Conservation (phyloP, 176 grass and related monocot species). For the Oropetium thomaeum region DNA sequence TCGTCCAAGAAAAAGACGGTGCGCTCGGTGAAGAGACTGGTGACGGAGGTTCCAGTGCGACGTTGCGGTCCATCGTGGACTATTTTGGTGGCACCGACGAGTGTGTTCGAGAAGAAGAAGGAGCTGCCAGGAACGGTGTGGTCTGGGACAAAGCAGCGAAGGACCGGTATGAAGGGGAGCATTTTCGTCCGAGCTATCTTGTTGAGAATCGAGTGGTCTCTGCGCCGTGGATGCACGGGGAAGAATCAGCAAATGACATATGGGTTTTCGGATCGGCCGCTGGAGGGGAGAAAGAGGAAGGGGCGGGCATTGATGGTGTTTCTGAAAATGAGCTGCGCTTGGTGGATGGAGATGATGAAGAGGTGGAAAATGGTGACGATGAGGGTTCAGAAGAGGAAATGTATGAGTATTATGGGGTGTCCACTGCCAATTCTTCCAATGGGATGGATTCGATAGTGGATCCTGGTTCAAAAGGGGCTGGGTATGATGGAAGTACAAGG, state of each 20-base stretch:
- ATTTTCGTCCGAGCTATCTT: slow-evolving; percentile 18
- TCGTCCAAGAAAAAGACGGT: not conserved
- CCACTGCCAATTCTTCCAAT: not conserved
- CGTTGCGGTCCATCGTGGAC: slow-evolving; percentile 30
- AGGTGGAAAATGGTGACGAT: not conserved
- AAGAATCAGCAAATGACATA: not conserved
- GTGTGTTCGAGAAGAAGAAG: not conserved
- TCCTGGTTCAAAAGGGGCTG: not conserved
- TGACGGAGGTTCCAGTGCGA: slow-evolving; percentile 2
- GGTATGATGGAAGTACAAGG: not conserved
- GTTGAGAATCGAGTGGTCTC: slow-evolving; percentile 6
- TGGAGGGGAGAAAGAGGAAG: slow-evolving; percentile 26
- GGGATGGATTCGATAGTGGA: not conserved
- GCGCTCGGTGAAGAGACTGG: not conserved
- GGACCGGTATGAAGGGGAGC: not conserved
- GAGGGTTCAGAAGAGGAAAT: not conserved
- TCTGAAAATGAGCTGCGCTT: slow-evolving; percentile 25
- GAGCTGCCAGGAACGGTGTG: not conserved
- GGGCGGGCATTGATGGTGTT: not conserved
- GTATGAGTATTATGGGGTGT: not conserved
- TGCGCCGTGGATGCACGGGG: slow-evolving; percentile 56
- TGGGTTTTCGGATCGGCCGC: not conserved
- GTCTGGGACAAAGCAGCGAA: not conserved
- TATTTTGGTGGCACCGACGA: slow-evolving; percentile 17
- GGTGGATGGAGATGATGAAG: not conserved